Conservation (phyloP, 345 rosid genomes). For the Brassica incana region DNA sequence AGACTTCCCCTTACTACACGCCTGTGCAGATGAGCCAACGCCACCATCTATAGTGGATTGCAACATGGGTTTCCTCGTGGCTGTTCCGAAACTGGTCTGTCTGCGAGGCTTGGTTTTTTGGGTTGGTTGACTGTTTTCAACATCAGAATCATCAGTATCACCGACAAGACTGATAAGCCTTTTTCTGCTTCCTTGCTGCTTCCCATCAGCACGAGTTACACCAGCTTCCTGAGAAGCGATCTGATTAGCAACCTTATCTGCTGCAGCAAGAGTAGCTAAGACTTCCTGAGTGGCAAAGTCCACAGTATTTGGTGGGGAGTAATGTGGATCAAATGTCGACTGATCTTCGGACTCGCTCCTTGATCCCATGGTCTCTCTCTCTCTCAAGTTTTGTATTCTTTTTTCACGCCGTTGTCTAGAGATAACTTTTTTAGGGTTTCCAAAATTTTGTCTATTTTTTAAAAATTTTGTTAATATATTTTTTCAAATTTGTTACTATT, state of each 20-base stretch:
- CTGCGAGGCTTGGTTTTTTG: background rate
- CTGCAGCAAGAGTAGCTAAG: background rate
- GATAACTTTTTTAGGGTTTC: too few relatives aligned
- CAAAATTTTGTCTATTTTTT: too few relatives aligned
- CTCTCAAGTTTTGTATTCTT: background rate
- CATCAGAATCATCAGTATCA: background rate
- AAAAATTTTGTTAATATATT: too few relatives aligned
- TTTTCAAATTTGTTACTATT: too few relatives aligned
- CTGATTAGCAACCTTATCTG: background rate
- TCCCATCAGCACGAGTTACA: background rate
- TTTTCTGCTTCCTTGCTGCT: background rate
- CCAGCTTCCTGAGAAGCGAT: background rate
- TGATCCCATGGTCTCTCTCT: background rate
- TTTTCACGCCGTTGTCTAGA: too few relatives aligned
- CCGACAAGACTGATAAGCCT: background rate
- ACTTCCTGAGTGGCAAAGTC: too few relatives aligned
- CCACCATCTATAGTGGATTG: background rate
- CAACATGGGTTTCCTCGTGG: background rate
- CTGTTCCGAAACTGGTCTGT: background rate
- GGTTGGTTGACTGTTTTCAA: background rate
- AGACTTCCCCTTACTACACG: background rate
- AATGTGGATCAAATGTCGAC: too few relatives aligned
- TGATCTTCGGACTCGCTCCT: background rate
- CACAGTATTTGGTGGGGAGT: too few relatives aligned
- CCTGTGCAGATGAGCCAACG: background rate